Conservation (phyloP, 2,329 filamentous ascomycete species). For the Penicillium sp. region DNA sequence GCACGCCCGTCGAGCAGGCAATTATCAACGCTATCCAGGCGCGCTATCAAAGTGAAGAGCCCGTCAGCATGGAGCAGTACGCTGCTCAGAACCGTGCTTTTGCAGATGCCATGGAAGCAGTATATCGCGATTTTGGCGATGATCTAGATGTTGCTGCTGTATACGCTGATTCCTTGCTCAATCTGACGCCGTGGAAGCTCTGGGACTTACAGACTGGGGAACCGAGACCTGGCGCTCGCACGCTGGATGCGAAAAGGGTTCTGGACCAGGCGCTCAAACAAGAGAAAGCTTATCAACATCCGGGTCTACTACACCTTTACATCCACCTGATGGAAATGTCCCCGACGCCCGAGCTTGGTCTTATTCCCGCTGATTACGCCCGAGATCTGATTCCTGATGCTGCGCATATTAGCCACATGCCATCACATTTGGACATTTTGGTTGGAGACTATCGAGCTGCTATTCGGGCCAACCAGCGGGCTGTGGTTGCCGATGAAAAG, state of each 20-base stretch:
- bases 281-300: conserved; percentile 51
- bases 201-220: conserved; percentile 57
- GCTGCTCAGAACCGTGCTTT: conserved; percentile 55
- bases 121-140: conserved; percentile 49
- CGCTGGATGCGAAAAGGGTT: conserved; percentile 53
- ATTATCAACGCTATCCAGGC: conserved; percentile 58
- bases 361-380: conserved; percentile 56
- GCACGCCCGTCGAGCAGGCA: conserved; percentile 53
- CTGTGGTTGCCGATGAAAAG: conserved; percentile 62
- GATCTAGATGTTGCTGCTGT: conserved; percentile 60
- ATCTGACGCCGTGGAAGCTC: conserved; percentile 58
- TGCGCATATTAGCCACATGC: conserved; percentile 71
- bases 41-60: conserved; percentile 54
- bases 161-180: conserved; percentile 61
- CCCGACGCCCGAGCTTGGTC: conserved; percentile 55
- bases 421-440: conserved; percentile 67
- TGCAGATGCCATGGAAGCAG: conserved; percentile 55
- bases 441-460: conserved; percentile 64
- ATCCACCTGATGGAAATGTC: conserved; percentile 78
- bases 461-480: conserved; percentile 60
- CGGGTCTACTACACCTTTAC: conserved; percentile 67
- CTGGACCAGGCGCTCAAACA: conserved; percentile 55
- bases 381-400: conserved; percentile 62
- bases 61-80: conserved; percentile 43
- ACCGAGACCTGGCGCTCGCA: conserved; percentile 51